Evolutionary conservation across 108 stramenopile species (phyloP).

Genomic region (Cyclotella choctawhatcheeana): DNA sequence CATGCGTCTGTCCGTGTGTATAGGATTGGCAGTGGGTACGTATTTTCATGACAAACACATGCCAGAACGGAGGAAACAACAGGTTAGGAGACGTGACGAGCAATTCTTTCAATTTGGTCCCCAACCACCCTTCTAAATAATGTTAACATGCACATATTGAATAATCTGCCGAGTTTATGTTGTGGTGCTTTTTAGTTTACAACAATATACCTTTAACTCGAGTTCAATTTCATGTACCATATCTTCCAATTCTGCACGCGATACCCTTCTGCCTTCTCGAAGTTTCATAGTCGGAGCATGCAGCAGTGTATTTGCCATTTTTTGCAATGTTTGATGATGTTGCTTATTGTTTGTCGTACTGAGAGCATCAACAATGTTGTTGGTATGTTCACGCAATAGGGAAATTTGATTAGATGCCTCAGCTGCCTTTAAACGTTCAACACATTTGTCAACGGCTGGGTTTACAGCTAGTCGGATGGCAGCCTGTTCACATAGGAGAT

Average conservation of each 20-base stretch:
- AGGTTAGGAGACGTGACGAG: conserved; percentile 10
- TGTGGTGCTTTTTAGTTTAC: no score
- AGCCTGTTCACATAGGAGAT: conserved; percentile 27
- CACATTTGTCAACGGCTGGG: neutral
- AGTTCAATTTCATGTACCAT: neutral
- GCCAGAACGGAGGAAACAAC: conserved; percentile 24
- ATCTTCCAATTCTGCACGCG: neutral
- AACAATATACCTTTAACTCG: no score
- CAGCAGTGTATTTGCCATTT: neutral
- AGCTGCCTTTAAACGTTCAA: neutral
- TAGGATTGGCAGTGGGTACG: conserved; percentile 17
- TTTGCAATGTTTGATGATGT: neutral
- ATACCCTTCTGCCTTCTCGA: neutral
- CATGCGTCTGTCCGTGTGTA: conserved; percentile 22
- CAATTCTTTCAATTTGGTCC: conserved; percentile 7
- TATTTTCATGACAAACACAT: conserved; percentile 22
- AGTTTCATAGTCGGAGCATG: conserved; percentile 3
- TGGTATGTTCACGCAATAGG: neutral
- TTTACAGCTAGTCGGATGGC: conserved; percentile 30
- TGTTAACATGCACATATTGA: no score
- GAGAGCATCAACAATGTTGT: neutral
- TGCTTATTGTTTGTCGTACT: neutral
- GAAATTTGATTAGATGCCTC: neutral
- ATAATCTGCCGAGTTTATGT: no score
- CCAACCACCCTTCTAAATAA: no score